Conservation (phyloP, 139 green algal genomes). For the Picochlorum costavermella region DNA sequence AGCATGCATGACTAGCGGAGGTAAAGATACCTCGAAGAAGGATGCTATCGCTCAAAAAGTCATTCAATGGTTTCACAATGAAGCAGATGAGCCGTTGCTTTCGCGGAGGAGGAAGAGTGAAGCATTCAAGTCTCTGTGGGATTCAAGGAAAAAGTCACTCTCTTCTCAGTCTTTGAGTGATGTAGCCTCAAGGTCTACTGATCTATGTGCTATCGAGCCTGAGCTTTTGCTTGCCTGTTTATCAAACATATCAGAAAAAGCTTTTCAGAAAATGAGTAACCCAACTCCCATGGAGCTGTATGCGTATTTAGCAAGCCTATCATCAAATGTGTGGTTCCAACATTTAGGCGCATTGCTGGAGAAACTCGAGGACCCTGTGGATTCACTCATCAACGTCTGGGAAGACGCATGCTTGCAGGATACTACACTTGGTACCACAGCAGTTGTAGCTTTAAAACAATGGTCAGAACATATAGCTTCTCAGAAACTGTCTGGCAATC, state of each 20-base stretch:
- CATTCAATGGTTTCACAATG: no score
- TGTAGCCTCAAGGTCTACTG: not conserved
- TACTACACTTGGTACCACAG: no score
- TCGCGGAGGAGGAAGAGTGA: no score
- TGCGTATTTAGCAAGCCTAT: not conserved
- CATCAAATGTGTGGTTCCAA: not conserved
- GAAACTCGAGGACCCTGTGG: not conserved
- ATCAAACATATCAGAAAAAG: not conserved
- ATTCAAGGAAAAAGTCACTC: not conserved
- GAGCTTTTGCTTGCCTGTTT: not conserved
- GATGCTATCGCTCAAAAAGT: no score
- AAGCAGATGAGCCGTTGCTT: no score
- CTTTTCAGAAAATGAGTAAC: not conserved
- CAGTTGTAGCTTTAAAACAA: no score
- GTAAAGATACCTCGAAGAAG: no score
- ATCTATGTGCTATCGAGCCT: not conserved
- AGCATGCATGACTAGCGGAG: no score
- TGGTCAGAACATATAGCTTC: no score
- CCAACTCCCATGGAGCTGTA: not conserved
- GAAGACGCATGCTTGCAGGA: no score
- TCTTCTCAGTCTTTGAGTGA: not conserved
- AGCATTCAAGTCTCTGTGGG: not conserved
- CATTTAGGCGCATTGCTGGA: not conserved
- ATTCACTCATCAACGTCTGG: not conserved
- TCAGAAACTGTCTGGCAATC: no score